Conservation (phyloP, 139 green algal genomes). For the Picochlorum costavermella region DNA sequence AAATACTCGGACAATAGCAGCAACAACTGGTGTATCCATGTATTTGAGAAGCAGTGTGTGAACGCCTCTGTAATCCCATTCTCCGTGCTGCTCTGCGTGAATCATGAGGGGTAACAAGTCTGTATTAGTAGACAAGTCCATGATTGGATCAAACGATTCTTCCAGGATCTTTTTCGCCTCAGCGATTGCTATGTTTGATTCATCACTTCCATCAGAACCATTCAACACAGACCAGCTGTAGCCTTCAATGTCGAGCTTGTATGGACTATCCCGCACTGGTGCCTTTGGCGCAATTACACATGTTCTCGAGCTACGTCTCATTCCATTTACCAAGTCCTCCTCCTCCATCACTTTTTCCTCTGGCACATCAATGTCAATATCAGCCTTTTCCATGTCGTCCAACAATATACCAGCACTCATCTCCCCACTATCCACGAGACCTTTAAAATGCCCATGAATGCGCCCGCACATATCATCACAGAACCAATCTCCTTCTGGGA, state of each 20-base stretch:
- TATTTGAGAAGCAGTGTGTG: slow-evolving; percentile 67
- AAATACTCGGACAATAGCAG: slow-evolving; percentile 69
- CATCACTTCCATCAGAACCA: slow-evolving; percentile 26
- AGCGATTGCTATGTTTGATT: slow-evolving; percentile 19
- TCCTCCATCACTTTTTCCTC: slow-evolving; percentile 30
- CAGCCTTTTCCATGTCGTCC: too few relatives aligned
- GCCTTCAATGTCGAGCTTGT: slow-evolving; percentile 1
- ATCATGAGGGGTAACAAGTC: slow-evolving; percentile 87
- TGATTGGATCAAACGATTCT: slow-evolving; percentile 83
- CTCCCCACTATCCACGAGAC: not conserved
- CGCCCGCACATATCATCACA: slow-evolving; percentile 1
- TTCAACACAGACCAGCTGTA: slow-evolving; percentile 16
- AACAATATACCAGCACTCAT: not conserved
- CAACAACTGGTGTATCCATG: slow-evolving; percentile 57
- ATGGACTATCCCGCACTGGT: not conserved
- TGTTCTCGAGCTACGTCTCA: not conserved
- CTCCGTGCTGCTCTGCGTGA: slow-evolving; percentile 42
- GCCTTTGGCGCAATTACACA: not conserved
- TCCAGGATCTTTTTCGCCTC: slow-evolving; percentile 31
- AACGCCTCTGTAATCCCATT: slow-evolving; percentile 83
- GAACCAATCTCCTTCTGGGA: slow-evolving; percentile 44
- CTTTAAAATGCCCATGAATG: slow-evolving; percentile 2
- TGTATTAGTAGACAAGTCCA: slow-evolving; percentile 54
- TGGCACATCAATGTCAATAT: slow-evolving; percentile 28
- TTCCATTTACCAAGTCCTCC: slow-evolving; percentile 15